phyloP scores from a whole-genome alignment of 257 asterid species.

The Osmanthus fragrans region DNA sequence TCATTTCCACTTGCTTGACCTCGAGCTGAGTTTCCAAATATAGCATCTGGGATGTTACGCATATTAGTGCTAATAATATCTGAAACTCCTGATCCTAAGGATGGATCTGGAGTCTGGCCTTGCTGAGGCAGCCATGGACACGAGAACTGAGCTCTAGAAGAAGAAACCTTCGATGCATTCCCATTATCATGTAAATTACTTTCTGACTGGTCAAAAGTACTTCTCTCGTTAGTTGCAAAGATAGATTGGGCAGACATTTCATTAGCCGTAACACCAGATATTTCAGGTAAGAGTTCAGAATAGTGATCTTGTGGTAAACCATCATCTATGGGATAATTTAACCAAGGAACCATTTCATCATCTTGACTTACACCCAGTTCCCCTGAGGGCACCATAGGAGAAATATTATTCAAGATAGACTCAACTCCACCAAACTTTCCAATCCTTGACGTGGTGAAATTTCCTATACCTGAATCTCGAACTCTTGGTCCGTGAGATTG shows the following conservation, averaged over 20 bases:
- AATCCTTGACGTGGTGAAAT: conserved; percentile 34
- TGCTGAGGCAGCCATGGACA: conserved; percentile 46
- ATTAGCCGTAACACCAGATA: conserved; percentile 62
- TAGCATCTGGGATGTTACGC: conserved; percentile 26
- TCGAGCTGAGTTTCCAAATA: conserved; percentile 35
- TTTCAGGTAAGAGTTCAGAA: conserved; percentile 61
- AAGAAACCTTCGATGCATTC: conserved; percentile 37
- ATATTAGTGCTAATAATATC: conserved; percentile 36
- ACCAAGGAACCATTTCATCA: conserved; percentile 81
- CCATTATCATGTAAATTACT: conserved; percentile 37
- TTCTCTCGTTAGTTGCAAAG: conserved; percentile 44
- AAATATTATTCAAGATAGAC: conserved; percentile 45
- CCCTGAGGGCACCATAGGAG: conserved; percentile 52
- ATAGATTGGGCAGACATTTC: conserved; percentile 44
- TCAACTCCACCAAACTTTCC: conserved; percentile 52
- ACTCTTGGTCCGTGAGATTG: conserved; percentile 25
- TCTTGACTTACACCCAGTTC: conserved; percentile 58
- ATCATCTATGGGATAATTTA: conserved; percentile 53
- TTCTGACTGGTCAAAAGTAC: conserved; percentile 30
- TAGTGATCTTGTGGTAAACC: conserved; percentile 50
- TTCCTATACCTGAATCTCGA: conserved; percentile 40
- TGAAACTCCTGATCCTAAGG: conserved; percentile 50
- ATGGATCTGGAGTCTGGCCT: conserved; percentile 41
- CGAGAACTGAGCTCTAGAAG: conserved; percentile 41
- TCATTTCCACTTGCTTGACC: conserved; percentile 39